Evolutionary conservation across 352 stramenopile genomes (phyloP).

Genomic region (Globisporangium nodosum): DNA sequence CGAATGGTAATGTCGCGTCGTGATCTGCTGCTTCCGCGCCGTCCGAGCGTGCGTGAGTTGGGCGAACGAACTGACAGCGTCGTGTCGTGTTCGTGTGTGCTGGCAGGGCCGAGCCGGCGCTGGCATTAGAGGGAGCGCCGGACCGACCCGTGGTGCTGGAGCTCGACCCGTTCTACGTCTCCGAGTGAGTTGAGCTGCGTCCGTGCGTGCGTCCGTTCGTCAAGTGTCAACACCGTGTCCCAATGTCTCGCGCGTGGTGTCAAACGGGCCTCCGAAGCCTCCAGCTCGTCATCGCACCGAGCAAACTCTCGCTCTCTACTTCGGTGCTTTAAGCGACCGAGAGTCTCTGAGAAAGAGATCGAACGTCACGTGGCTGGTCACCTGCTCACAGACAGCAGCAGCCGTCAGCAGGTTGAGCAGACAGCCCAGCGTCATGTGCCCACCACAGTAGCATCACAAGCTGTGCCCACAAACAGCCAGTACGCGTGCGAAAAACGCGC

Average conservation of each 20-base stretch:
- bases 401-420: too few species aligned
- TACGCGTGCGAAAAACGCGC: not conserved
- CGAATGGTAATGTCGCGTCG: constrained; percentile 23
- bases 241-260: not conserved
- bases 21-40: too few species aligned
- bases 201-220: not conserved
- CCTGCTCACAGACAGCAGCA: too few species aligned
- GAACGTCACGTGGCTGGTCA: too few species aligned
- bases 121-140: constrained; percentile 11
- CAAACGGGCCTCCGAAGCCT: not conserved
- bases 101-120: constrained; percentile 18
- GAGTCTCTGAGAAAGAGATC: too few species aligned
- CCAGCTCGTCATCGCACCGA: not conserved
- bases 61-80: constrained; percentile 8
- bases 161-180: constrained; percentile 36
- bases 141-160: constrained; percentile 28
- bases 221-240: not conserved
- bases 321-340: too few species aligned
- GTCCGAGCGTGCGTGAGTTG: not conserved
- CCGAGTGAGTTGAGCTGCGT: constrained; percentile 6
- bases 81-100: not conserved
- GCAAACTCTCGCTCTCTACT: too few species aligned
- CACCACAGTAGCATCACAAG: too few species aligned
- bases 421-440: too few species aligned
- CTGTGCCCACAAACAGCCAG: not conserved